Evolutionary conservation across 257 asterid genomes (phyloP).

Genomic region (Haberlea rhodopensis): DNA sequence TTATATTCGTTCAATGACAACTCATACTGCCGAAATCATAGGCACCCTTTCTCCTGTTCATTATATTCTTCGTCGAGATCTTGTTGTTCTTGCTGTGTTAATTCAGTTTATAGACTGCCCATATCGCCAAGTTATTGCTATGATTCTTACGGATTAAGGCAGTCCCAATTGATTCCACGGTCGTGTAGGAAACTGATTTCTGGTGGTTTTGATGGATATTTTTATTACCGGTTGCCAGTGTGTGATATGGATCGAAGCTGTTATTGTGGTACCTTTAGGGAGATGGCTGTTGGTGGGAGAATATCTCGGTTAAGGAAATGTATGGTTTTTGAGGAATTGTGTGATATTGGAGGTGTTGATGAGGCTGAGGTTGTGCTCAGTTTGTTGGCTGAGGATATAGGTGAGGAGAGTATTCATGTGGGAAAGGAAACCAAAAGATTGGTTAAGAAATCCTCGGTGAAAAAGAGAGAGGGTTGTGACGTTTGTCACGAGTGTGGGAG

Average conservation of each 20-base stretch:
- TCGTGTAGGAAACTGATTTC: slow-evolving; percentile 46
- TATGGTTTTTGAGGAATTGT: slow-evolving; percentile 47
- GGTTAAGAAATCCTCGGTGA: slow-evolving; percentile 40
- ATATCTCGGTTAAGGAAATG: slow-evolving; percentile 45
- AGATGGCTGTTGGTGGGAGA: slow-evolving; percentile 36
- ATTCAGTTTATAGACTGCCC: slow-evolving; percentile 39
- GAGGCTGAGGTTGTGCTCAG: slow-evolving; percentile 83
- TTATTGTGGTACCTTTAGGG: slow-evolving; percentile 40
- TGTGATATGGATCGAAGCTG: slow-evolving; percentile 38
- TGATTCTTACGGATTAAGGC: slow-evolving; percentile 54
- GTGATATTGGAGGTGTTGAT: slow-evolving; percentile 35
- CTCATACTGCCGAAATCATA: slow-evolving; percentile 37
- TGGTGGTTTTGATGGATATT: slow-evolving; percentile 48
- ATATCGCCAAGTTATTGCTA: slow-evolving; percentile 41
- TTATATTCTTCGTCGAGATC: slow-evolving; percentile 34
- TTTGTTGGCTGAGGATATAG: slow-evolving; percentile 61
- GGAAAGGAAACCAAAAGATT: slow-evolving; percentile 38
- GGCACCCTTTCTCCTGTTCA: slow-evolving; percentile 45
- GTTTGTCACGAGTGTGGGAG: slow-evolving; percentile 28
- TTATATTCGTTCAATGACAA: slow-evolving; percentile 45
- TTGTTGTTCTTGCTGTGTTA: slow-evolving; percentile 56
- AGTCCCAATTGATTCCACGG: slow-evolving; percentile 73
- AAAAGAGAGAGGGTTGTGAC: slow-evolving; percentile 35
- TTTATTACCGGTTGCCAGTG: slow-evolving; percentile 36
- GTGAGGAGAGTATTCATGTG: slow-evolving; percentile 45